These are phyloP conservation scores for Backusella morwellensis DNA, from an alignment of 192 early-diverging fungal species.

Conservation along the genomic window DNA sequence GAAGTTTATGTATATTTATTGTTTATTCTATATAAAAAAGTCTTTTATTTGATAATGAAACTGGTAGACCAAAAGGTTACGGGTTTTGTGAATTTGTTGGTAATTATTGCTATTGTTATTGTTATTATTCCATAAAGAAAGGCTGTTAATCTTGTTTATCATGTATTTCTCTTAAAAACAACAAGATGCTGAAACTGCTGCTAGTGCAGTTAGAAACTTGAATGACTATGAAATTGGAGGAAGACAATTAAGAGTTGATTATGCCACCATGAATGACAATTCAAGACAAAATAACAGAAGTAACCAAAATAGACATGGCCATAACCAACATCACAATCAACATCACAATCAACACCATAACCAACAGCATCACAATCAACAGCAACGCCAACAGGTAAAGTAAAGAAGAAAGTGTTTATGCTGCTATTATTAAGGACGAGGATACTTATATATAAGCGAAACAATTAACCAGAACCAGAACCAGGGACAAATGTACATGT, in stretches of 20 bases:
- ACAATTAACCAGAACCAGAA: not conserved
- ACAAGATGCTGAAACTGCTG: conserved; percentile 81
- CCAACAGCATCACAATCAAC: not conserved
- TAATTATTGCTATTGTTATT: conserved; percentile 16
- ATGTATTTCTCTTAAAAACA: conserved; percentile 5
- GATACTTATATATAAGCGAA: no score
- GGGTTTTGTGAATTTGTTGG: conserved; percentile 92
- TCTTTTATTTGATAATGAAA: conserved; percentile 90
- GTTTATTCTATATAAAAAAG: conserved; percentile 28
- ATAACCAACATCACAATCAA: not conserved
- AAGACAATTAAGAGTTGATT: conserved; percentile 89
- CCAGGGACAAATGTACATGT: not conserved
- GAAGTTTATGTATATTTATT: not conserved
- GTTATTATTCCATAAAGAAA: not conserved
- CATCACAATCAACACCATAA: not conserved
- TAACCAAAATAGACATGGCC: conserved; percentile 12
- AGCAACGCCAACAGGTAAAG: not conserved
- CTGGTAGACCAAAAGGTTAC: conserved; percentile 89
- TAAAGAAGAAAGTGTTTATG: not conserved
- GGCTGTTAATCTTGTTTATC: not conserved
- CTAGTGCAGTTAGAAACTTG: conserved; percentile 91
- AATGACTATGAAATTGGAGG: conserved; percentile 90
- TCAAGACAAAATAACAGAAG: conserved; percentile 15
- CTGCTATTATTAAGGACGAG: not conserved
- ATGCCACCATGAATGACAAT: conserved; percentile 73